Evolutionary conservation across 2,329 filamentous ascomycete genomes (phyloP).

Genomic region (Sporothrix phasma): DNA sequence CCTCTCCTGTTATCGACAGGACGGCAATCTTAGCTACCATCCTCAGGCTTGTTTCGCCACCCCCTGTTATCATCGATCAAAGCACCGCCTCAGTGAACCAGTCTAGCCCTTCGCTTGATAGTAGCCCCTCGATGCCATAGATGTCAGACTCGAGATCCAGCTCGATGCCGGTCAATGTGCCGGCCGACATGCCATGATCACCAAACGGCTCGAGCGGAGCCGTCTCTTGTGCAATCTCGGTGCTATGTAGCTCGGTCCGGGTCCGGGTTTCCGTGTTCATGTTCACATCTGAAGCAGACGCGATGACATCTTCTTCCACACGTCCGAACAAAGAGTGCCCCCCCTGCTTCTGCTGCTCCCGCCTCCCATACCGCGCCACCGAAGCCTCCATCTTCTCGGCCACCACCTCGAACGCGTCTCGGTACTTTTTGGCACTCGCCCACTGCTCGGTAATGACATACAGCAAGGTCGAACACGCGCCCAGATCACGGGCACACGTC

Average conservation of each 20-base stretch:
- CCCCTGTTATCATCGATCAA: neutral
- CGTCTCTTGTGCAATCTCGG: neutral
- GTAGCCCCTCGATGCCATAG: conserved; percentile 10
- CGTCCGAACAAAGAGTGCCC: neutral
- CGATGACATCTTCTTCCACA: too few relatives aligned
- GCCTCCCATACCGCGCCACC: neutral
- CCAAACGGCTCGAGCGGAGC: neutral
- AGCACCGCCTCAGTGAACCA: conserved; percentile 12
- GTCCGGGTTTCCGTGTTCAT: too few relatives aligned
- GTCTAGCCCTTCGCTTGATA: conserved; percentile 9
- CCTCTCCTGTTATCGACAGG: too few relatives aligned
- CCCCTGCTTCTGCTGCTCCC: neutral
- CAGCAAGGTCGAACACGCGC: conserved; percentile 25
- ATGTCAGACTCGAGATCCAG: conserved; percentile 12
- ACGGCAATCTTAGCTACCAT: too few relatives aligned
- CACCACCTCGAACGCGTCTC: conserved; percentile 27
- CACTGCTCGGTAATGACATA: conserved; percentile 27
- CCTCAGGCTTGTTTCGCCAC: too few relatives aligned
- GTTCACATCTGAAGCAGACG: too few relatives aligned
- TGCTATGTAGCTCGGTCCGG: neutral
- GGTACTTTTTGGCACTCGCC: conserved; percentile 25
- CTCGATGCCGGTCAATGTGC: conserved; percentile 1
- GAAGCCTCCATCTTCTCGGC: conserved; percentile 19
- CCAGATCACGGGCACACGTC: neutral
- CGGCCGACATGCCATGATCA: neutral